A percentile compares a stretch with the other conserved stretches of the same genome.
Conservation (phyloP, 257 asterid genomes). For the Nemophila menziesii region DNA sequence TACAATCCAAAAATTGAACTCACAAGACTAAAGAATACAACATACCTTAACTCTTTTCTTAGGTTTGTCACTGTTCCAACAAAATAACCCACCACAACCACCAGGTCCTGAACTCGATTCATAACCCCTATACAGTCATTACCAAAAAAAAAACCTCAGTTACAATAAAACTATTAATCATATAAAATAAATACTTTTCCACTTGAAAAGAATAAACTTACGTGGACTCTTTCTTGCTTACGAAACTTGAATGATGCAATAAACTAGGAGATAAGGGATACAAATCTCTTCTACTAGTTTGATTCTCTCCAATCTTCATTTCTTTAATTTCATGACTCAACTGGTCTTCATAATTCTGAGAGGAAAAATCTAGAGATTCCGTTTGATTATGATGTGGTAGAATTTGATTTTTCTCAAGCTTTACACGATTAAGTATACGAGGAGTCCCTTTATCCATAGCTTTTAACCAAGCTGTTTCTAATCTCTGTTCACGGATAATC, state of each 20-base stretch:
- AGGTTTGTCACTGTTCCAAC: conserved; percentile 63
- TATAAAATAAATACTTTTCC: no score
- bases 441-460: conserved; percentile 77
- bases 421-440: conserved; percentile 39
- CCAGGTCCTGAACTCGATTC: conserved; percentile 72
- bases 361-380: conserved; percentile 26
- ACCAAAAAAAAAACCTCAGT: conserved; percentile 1
- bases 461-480: conserved; percentile 91
- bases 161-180: not conserved
- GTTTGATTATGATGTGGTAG: conserved; percentile 41
- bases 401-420: conserved; percentile 85
- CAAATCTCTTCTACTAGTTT: conserved; percentile 33
- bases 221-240: conserved; percentile 53
- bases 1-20: not conserved
- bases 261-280: conserved; percentile 79
- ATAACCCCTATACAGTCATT: conserved; percentile 55
- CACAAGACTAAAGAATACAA: not conserved
- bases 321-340: conserved; percentile 50
- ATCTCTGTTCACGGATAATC: conserved; percentile 67
- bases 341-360: conserved; percentile 67
- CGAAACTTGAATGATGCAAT: conserved; percentile 61
- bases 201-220: conserved; percentile 29
- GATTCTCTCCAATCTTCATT: conserved; percentile 43
- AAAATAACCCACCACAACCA: conserved; percentile 73
- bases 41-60: conserved; percentile 41